Conservation (phyloP, 306 rosid genomes). For the Astragalus glycyphyllos region DNA sequence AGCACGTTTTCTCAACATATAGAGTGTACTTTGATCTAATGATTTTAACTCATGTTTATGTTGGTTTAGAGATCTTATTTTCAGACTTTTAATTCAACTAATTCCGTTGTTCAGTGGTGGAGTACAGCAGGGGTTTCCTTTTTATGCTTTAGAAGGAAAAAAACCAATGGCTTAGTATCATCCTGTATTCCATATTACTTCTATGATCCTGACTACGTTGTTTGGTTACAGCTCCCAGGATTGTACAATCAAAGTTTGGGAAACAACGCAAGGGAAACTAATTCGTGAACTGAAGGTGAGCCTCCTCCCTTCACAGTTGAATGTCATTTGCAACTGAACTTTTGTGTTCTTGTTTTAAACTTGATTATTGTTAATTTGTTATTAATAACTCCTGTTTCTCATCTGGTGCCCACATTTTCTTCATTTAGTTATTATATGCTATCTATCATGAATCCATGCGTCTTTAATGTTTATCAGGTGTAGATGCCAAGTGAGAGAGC, state of each 20-base stretch:
- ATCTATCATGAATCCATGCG: neutral
- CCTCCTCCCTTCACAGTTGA: neutral
- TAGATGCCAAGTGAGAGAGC: neutral
- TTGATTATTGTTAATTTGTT: neutral
- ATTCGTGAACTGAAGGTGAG: constrained; percentile 84
- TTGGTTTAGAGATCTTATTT: constrained; percentile 17
- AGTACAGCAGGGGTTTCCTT: neutral
- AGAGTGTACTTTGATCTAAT: constrained; percentile 1
- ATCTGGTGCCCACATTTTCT: constrained; percentile 14
- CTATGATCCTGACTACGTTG: constrained; percentile 32
- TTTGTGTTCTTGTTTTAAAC: constrained; percentile 9
- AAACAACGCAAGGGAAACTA: constrained; percentile 90
- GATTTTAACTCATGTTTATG: constrained; percentile 7
- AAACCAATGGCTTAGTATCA: neutral
- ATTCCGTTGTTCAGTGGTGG: neutral
- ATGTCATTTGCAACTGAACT: neutral
- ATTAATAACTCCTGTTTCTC: neutral
- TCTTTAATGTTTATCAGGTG: constrained; percentile 1
- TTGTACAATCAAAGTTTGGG: constrained; percentile 95
- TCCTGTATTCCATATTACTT: constrained; percentile 6
- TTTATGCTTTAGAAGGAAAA: neutral
- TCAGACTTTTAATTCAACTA: constrained; percentile 3
- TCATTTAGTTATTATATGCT: constrained; percentile 22
- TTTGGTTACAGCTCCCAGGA: constrained; percentile 78
- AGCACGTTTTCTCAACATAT: neutral